Evolutionary conservation across 495 filamentous ascomycete genomes (phyloP), one percentile per base, ranked within the genome.

Genomic region (Neurospora tetraspora): DNA sequence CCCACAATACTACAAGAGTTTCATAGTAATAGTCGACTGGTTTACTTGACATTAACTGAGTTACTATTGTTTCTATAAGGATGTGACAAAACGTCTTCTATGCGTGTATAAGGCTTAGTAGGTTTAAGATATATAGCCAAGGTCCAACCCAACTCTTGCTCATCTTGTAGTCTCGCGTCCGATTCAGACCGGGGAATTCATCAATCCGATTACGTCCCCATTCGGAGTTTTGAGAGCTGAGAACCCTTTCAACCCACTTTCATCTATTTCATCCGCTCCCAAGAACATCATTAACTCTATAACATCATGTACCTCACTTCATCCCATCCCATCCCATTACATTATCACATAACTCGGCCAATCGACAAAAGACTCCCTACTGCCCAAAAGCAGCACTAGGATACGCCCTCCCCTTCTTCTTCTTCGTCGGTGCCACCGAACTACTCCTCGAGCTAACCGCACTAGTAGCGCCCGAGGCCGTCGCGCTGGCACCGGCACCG

Each of bases 331-430:
- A 31, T 27, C 11, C 23, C 47, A 12, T 23, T 53, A 10, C 4
- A 18, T 43, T 9, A 43, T 9, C 5, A 36, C 5, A 5, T 36
- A 36, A 36, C 4, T 36, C 34, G 34, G 31, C 31, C 31, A 5
- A 34, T 34, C 31, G 31, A 34, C 31, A 34, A 34, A 34, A 34
- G 20, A 27, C 20, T 27, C 45, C 27, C 53, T 65, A 81, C 38
- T 78, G 81, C n/a, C 82, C 83, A 74, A 87, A 88, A 12, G 86
- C 86, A 12, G 86, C 86, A 23, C 83, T 78, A 2, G 86, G 86
- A 73, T 88, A 88, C 0, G 82, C 78, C 72, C 86, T 78, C 36
- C 83, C 82, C 76, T 81, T 82, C 82, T 84, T 86, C 80, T 85
- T 86, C 20, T 80, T 73, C 45, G 65, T 34, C 39, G 69, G 71